Conservation (phyloP, 2,329 filamentous ascomycete species). For the Pseudogymnoascus sp. region DNA sequence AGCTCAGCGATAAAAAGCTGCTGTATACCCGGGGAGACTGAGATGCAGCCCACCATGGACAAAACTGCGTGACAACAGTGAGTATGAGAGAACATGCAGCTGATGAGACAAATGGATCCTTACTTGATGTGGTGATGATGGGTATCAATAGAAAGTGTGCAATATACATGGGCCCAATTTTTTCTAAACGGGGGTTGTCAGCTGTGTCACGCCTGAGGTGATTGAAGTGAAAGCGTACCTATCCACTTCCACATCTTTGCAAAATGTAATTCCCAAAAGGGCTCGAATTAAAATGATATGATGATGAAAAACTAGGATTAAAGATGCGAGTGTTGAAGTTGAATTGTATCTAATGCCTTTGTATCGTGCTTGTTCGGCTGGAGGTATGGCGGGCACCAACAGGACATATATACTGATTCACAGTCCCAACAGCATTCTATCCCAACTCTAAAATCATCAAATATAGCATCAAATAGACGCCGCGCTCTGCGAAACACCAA, state of each 20-base stretch:
- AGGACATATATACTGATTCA: constrained; percentile 3
- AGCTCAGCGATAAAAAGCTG: not conserved
- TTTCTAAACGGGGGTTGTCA: not conserved
- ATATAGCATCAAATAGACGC: not conserved
- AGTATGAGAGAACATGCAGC: not conserved
- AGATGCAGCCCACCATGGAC: not conserved
- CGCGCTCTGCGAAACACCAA: not conserved
- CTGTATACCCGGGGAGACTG: not conserved
- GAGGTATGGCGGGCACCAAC: not conserved
- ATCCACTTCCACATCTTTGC: not conserved
- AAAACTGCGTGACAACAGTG: not conserved
- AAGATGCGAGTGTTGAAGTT: not conserved
- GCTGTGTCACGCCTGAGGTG: not conserved
- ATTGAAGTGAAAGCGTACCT: not conserved
- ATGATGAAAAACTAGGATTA: not conserved
- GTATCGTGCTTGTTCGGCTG: not conserved
- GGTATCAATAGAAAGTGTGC: not conserved
- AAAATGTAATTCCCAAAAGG: not conserved
- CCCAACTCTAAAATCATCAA: not conserved
- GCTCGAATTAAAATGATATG: not conserved
- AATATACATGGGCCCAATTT: not conserved
- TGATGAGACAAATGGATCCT: not conserved
- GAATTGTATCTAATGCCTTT: not conserved
- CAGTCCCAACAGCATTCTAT: not conserved
- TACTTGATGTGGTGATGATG: not conserved